Conservation (phyloP, 306 rosid genomes). For the Cajanus cajan region DNA sequence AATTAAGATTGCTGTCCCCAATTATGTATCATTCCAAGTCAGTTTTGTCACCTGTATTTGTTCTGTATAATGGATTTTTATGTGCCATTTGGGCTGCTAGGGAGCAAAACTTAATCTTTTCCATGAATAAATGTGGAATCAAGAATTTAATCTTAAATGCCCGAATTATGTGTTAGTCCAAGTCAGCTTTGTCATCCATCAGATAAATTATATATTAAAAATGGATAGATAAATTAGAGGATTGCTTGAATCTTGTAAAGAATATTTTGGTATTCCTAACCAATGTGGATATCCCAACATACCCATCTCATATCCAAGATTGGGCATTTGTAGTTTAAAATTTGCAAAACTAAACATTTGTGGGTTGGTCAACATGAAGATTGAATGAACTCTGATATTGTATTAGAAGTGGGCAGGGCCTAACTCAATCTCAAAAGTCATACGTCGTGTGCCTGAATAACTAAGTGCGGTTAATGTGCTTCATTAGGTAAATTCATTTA, state of each 20-base stretch:
- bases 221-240: not conserved
- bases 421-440: too few relatives aligned
- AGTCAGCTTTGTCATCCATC: not conserved
- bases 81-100: not conserved
- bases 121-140: not conserved
- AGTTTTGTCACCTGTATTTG: not conserved
- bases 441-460: too few relatives aligned
- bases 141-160: not conserved
- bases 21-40: not conserved
- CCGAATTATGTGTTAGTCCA: not conserved
- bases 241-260: not conserved
- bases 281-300: not conserved
- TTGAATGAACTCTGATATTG: not conserved
- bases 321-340: not conserved
- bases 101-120: not conserved
- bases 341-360: not conserved
- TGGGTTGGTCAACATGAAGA: not conserved
- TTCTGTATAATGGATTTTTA: not conserved
- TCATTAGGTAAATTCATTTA: too few relatives aligned
- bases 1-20: not conserved
- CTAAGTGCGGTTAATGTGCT: too few relatives aligned
- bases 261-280: not conserved
- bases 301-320: not conserved
- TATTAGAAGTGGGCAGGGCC: too few relatives aligned
- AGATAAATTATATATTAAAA: not conserved